These are phyloP conservation scores for Quercus dentata DNA, from an alignment of 306 rosid species.

Conservation along the genomic window DNA sequence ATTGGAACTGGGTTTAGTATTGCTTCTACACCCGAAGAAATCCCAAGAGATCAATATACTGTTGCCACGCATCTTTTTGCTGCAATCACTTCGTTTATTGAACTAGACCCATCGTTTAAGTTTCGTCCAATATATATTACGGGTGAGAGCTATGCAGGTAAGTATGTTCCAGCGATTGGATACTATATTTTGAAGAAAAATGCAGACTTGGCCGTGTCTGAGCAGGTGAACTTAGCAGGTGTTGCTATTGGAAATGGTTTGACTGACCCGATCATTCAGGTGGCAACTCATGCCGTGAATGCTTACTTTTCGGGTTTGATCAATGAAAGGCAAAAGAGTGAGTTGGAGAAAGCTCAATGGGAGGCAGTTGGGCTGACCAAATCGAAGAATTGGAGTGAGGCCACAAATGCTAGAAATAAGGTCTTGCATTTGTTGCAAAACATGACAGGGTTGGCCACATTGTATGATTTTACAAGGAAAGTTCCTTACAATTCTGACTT, in stretches of 20 bases:
- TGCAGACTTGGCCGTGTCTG: constrained; percentile 11
- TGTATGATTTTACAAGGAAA: constrained; percentile 52
- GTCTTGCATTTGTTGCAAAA: constrained; percentile 17
- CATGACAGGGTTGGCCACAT: constrained; percentile 75
- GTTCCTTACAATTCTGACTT: constrained; percentile 28
- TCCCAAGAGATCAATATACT: constrained; percentile 49
- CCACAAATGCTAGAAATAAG: constrained; percentile 32
- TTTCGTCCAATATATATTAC: constrained; percentile 67
- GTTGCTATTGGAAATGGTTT: constrained; percentile 79
- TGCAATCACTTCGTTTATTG: constrained; percentile 58
- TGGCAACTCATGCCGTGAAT: constrained; percentile 49
- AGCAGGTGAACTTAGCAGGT: constrained; percentile 52
- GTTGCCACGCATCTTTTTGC: constrained; percentile 62
- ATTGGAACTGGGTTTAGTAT: constrained; percentile 80
- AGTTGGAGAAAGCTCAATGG: constrained; percentile 48
- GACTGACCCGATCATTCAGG: constrained; percentile 63
- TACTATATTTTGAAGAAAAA: constrained; percentile 49
- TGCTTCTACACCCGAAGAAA: constrained; percentile 50
- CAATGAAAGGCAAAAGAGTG: constrained; percentile 53
- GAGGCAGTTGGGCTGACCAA: constrained; percentile 38
- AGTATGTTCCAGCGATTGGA: constrained; percentile 73
- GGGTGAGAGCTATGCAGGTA: constrained; percentile 88
- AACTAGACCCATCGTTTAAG: constrained; percentile 43
- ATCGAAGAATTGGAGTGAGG: constrained; percentile 47
- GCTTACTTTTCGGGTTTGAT: constrained; percentile 62